Conservation (phyloP, 495 filamentous ascomycete species). For the Daldinia loculata region DNA sequence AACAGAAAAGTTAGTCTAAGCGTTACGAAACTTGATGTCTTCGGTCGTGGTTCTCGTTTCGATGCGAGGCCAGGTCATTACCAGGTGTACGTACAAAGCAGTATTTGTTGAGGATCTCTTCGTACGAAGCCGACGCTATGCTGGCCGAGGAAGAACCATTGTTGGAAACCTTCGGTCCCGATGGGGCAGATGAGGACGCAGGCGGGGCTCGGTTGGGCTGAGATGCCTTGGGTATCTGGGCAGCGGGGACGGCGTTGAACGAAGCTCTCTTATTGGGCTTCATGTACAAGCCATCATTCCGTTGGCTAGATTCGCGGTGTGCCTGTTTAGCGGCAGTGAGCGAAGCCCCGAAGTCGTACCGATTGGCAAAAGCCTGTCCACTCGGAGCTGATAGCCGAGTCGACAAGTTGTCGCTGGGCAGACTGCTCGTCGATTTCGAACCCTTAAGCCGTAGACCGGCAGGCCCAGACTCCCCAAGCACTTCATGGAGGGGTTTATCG, state of each 20-base stretch:
- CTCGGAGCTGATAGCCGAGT: constrained; percentile 62
- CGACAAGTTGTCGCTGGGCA: constrained; percentile 60
- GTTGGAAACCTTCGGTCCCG: constrained; percentile 27
- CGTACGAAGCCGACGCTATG: constrained; percentile 84
- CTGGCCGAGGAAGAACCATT: constrained; percentile 46
- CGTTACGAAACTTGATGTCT: constrained; percentile 8
- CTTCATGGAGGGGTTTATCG: constrained; percentile 62
- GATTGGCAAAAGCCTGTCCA: constrained; percentile 83
- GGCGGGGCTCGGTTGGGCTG: constrained; percentile 27
- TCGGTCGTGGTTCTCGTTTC: constrained; percentile 39
- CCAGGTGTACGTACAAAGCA: constrained; percentile 87
- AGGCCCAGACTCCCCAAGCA: constrained; percentile 61
- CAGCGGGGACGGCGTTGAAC: constrained; percentile 41
- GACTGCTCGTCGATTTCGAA: constrained; percentile 54
- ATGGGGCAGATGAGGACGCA: constrained; percentile 19
- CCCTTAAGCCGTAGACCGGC: constrained; percentile 60
- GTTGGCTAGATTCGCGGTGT: constrained; percentile 63
- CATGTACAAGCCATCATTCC: constrained; percentile 61
- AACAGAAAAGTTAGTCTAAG: constrained; percentile 37
- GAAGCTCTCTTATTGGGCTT: constrained; percentile 53
- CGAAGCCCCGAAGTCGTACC: constrained; percentile 94
- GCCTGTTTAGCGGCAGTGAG: constrained; percentile 82
- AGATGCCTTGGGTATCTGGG: constrained; percentile 34
- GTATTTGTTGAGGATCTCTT: constrained; percentile 95
- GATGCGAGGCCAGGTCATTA: constrained; percentile 34